Conservation (phyloP, 495 filamentous ascomycete species). For the Talaromyces adpressus region DNA sequence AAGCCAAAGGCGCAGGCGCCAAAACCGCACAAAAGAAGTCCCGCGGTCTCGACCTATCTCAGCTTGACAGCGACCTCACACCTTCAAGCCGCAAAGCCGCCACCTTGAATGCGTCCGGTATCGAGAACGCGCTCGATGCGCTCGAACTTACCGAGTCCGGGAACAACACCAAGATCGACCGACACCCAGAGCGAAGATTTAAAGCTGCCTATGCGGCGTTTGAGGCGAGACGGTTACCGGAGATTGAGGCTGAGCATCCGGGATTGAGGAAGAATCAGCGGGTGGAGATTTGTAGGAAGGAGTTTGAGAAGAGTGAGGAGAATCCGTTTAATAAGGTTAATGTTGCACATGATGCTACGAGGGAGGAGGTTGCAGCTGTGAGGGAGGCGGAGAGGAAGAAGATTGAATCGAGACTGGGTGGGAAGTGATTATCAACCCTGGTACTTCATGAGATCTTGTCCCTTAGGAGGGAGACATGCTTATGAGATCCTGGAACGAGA, state of each 20-base stretch:
- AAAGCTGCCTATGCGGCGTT: conserved; percentile 84
- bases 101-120: conserved; percentile 70
- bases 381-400: conserved; percentile 61
- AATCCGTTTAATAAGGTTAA: conserved; percentile 87
- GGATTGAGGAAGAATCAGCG: conserved; percentile 75
- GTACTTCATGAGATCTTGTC: not conserved
- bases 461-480: conserved; percentile 18
- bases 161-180: conserved; percentile 61
- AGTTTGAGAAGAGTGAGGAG: conserved; percentile 86
- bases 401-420: conserved; percentile 61
- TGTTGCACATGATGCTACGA: conserved; percentile 65
- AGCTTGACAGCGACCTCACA: conserved; percentile 41
- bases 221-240: conserved; percentile 74
- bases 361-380: conserved; percentile 67
- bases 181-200: conserved; percentile 77
- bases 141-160: conserved; percentile 52
- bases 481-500: not conserved
- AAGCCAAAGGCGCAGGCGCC: conserved; percentile 50
- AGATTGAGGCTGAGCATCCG: conserved; percentile 75
- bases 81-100: conserved; percentile 31
- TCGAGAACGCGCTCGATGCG: conserved; percentile 86
- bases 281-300: conserved; percentile 70
- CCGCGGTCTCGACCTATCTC: conserved; percentile 58
- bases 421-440: conserved; percentile 15
- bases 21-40: conserved; percentile 64